Evolutionary conservation across 164 flowering plant genomes (phyloP), one percentile per base, ranked within the genome.

Genomic region (Macadamia integrifolia): DNA sequence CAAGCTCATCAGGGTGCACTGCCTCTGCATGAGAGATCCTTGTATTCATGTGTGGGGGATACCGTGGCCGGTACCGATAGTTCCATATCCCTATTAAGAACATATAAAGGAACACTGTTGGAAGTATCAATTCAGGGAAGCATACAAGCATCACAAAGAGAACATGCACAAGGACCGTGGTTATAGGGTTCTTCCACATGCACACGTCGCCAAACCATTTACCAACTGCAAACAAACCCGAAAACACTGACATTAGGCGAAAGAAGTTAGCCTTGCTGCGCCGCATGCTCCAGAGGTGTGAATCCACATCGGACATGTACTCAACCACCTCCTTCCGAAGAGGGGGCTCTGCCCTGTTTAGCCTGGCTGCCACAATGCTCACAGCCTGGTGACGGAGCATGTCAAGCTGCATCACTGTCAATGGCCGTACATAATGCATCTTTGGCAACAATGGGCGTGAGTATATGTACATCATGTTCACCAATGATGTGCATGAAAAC

Each of bases 281-380:
- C 0, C 97, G 78, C 96, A 88, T 87, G 79, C 97, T 91, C 98
- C 98, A 93, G 8, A 93, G 79, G 79, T 89, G 98, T 0, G 96
- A 86, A 66, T 93, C 88, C 64, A 83, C 91, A 76, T 93, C 96
- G 31, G 92, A 88, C 98, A 93, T 89, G 79, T 90, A 93, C 67
- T 93, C 98, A n/a, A 93, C 87, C 57, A 93, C 90, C 80, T 93
- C 98, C 73, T 81, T 89, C 59, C 96, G 77, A 1, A 93, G 85
- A 0, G 98, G 93, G 1, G 98, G 98, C 76, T 93, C 98, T 6
- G 97, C 85, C 35, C 97, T 76, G 49, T 91, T 88, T 14, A 93
- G 82, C 74, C 96, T 32, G 15, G 83, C 83, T 5, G 96, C 93
- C 69, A 91, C 91, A 64, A 92, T 88, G 74, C 77, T 80, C 53